Percentiles rank a stretch among this genome's conserved stretches.
These are phyloP conservation scores for Scutellaria minor DNA, from an alignment of 257 asterid genomes.

Conservation along the genomic window DNA sequence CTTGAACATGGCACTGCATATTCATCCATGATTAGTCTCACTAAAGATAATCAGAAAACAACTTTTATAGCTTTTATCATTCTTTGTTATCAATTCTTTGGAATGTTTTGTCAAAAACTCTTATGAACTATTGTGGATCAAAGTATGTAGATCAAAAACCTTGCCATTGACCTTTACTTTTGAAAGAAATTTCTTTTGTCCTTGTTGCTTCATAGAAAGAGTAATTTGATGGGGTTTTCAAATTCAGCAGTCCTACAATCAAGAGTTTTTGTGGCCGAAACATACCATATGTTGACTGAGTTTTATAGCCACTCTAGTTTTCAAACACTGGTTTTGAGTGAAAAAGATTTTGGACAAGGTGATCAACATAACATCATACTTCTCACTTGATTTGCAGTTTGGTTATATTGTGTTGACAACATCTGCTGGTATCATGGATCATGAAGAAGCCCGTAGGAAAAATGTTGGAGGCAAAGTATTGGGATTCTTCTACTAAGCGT, in stretches of 20 bases:
- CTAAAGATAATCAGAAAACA: not conserved
- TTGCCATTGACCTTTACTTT: not conserved
- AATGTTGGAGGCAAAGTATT: slow-evolving; percentile 49
- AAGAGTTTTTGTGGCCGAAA: not conserved
- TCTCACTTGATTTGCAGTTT: slow-evolving; percentile 30
- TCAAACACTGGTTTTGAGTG: not conserved
- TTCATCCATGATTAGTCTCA: not conserved
- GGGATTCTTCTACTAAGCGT: slow-evolving; percentile 44
- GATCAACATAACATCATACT: not conserved
- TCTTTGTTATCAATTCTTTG: not conserved
- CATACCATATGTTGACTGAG: not conserved
- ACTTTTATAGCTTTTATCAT: not conserved
- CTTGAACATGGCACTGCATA: not conserved
- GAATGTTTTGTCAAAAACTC: not conserved
- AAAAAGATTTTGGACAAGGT: not conserved
- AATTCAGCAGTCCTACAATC: not conserved
- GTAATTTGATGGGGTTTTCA: no score
- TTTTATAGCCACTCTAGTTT: no score
- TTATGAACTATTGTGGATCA: not conserved
- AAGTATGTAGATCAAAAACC: no score
- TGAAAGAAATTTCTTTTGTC: no score
- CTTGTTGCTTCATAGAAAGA: no score
- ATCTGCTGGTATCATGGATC: slow-evolving; percentile 52
- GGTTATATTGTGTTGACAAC: slow-evolving; percentile 49
- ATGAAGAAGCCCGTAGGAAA: slow-evolving; percentile 49